Base-by-base conservation (phyloP, 176 grass and related monocot species). In the barley (Hordeum vulgare) region DNA sequence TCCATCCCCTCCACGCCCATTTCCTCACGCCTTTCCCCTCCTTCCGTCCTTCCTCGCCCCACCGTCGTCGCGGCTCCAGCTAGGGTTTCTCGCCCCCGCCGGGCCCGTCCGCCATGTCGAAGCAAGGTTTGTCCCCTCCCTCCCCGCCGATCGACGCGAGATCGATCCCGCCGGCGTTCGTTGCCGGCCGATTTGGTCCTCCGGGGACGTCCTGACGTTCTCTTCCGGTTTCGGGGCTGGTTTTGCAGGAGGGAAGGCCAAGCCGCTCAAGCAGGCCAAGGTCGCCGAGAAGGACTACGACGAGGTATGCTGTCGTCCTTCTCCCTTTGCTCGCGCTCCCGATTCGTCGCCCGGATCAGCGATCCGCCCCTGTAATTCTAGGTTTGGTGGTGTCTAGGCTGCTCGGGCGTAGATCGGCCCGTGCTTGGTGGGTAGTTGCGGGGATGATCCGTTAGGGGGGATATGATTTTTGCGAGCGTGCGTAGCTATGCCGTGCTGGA, bases 231-330 rank as follows among this genome's bases (percentile, higher is more conserved):
- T 42, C 20, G 68, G 15, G n/a, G 37, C 82, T 11, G 14, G 7
- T 60, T 76, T 80, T 53, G 88, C 80, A 95, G 93, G 93, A 88
- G 93, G 93, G 68, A 92, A 92, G 83, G 81, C 82, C 36, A 95
- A 95, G 88, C 93, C 93, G 20, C 69, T 95, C 11, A 95, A 95
- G 88, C 68, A 78, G 27, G 82, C 93, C 75, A 95, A 95, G 93
- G 20, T 1, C 37, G 88, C 88, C 4, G 90, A 90, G 85, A 95
- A 95, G 85, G 93, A 95, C 2, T 90, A 92, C 78, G 90, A 95
- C 28, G 90, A 95, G 93, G 93, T 95, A 88, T 28, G 74, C 0
- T 11, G 4, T 11, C 75, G 1, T 15, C n/a, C n/a, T n/a, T 27
- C 2, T 17, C 24, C 7, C 15, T 51, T 11, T 25, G 57, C 2